Conservation (phyloP, 208 protist species). For the Trypanosoma conorhini region DNA sequence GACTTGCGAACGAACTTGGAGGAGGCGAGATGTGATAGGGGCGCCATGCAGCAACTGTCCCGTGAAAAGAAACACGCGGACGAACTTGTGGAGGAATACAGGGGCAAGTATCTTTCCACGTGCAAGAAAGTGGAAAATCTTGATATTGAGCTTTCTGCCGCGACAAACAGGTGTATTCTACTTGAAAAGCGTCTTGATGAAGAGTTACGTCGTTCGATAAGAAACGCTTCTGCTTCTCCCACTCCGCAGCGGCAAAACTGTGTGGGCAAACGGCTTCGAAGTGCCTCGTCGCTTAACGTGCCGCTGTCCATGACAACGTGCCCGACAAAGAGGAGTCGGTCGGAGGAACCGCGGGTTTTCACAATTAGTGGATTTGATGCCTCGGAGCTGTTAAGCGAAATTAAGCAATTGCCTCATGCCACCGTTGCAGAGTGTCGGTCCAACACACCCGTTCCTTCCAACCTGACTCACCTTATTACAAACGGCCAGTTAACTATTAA, state of each 20-base stretch:
- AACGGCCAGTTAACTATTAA: conserved; percentile 89
- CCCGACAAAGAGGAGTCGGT: conserved; percentile 36
- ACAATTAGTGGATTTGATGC: conserved; percentile 87
- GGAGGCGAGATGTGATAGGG: conserved; percentile 42
- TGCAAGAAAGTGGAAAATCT: conserved; percentile 51
- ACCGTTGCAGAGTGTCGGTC: conserved; percentile 81
- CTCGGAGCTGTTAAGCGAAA: conserved; percentile 46
- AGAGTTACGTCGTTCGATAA: conserved; percentile 46
- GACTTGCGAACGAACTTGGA: conserved; percentile 56
- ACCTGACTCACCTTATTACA: conserved; percentile 86
- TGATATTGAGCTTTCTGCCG: conserved; percentile 63
- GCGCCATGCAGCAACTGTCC: conserved; percentile 27
- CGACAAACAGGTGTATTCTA: conserved; percentile 48
- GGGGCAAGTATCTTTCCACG: conserved; percentile 40
- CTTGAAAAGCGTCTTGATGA: conserved; percentile 77
- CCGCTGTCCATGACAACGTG: conserved; percentile 13
- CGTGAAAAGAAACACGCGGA: conserved; percentile 39
- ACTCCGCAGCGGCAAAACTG: conserved; percentile 15
- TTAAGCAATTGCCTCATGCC: conserved; percentile 75
- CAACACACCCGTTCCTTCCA: conserved; percentile 80
- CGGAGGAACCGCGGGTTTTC: conserved; percentile 78
- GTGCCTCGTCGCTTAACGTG: conserved; percentile 23
- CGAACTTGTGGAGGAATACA: conserved; percentile 45
- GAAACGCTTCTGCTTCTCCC: conserved; percentile 31
- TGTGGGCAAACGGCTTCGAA: conserved; percentile 17